These are phyloP conservation scores for Diddensiella santjacobensis DNA, from an alignment of 805 yeast species.

Conservation along the genomic window DNA sequence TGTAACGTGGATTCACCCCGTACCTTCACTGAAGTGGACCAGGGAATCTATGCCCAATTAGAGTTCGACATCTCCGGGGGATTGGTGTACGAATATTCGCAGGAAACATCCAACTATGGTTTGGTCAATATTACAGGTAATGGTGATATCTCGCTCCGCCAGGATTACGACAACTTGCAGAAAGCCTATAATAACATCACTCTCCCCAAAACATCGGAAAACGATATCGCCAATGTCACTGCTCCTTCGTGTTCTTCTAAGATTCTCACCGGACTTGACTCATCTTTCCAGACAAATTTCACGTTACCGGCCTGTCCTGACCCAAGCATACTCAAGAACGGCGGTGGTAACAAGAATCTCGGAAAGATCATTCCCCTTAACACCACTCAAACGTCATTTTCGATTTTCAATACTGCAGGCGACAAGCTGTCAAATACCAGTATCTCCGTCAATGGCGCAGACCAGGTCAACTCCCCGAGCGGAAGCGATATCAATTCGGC, in stretches of 20 bases:
- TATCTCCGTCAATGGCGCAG: conserved; percentile 23
- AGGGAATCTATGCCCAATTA: conserved; percentile 65
- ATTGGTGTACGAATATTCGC: conserved; percentile 83
- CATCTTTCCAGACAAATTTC: conserved; percentile 30
- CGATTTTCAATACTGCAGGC: conserved; percentile 31
- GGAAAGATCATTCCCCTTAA: conserved; percentile 33
- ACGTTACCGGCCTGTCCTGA: conserved; percentile 38
- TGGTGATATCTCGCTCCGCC: conserved; percentile 46
- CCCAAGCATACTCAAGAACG: conserved; percentile 32
- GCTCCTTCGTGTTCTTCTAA: conserved; percentile 28
- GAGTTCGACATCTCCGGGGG: conserved; percentile 67
- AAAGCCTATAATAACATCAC: conserved; percentile 46
- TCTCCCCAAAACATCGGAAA: conserved; percentile 23
- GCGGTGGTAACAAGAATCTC: conserved; percentile 37
- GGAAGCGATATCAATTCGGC: conserved; percentile 17
- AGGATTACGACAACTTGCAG: conserved; percentile 63
- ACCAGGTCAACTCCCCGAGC: conserved; percentile 26
- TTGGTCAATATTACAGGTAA: conserved; percentile 57
- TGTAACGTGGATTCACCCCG: conserved; percentile 77
- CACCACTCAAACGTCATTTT: conserved; percentile 27
- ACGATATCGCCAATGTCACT: conserved; percentile 18
- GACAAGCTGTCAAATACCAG: conserved; percentile 26
- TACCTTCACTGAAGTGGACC: conserved; percentile 72
- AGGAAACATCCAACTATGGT: conserved; percentile 76
- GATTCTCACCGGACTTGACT: conserved; percentile 25